Evolutionary conservation across 2,329 filamentous ascomycete species (phyloP).

Genomic region (Exophiala mesophila): DNA sequence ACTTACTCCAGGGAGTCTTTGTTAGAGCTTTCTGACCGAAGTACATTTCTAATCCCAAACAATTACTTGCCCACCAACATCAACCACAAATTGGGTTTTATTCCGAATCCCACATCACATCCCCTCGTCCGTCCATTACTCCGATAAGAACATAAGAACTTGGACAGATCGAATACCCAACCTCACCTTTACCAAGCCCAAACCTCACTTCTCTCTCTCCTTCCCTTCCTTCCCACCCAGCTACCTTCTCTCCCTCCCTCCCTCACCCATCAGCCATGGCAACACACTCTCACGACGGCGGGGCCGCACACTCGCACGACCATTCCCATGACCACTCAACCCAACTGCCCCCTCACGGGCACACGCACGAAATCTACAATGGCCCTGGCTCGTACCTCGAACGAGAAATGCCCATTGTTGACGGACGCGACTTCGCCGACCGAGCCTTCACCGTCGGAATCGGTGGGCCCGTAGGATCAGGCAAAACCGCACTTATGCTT

Average conservation of each 20-base stretch:
- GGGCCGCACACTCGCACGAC: conserved; percentile 34
- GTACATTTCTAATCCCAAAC: too few relatives aligned
- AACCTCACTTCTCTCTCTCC: too few relatives aligned
- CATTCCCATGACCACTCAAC: conserved; percentile 38
- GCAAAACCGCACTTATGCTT: conserved; percentile 96
- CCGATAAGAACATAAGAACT: too few relatives aligned
- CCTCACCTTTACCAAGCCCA: too few relatives aligned
- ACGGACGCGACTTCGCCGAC: conserved; percentile 81
- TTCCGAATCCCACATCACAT: too few relatives aligned
- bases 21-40: too few relatives aligned
- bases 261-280: conserved; percentile 9
- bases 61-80: too few relatives aligned
- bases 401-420: conserved; percentile 88
- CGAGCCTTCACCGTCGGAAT: conserved; percentile 96
- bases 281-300: conserved; percentile 31
- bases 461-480: conserved; percentile 92
- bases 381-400: conserved; percentile 85
- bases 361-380: conserved; percentile 91
- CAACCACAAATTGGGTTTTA: too few relatives aligned
- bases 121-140: conserved; percentile 8
- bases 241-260: neutral
- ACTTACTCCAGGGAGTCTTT: too few relatives aligned
- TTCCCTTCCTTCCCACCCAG: neutral
- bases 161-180: too few relatives aligned
- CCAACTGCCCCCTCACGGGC: conserved; percentile 63